Evolutionary conservation across 2,329 filamentous ascomycete genomes (phyloP), one percentile per base, ranked within the genome.

Genomic region (Venturia asperata): DNA sequence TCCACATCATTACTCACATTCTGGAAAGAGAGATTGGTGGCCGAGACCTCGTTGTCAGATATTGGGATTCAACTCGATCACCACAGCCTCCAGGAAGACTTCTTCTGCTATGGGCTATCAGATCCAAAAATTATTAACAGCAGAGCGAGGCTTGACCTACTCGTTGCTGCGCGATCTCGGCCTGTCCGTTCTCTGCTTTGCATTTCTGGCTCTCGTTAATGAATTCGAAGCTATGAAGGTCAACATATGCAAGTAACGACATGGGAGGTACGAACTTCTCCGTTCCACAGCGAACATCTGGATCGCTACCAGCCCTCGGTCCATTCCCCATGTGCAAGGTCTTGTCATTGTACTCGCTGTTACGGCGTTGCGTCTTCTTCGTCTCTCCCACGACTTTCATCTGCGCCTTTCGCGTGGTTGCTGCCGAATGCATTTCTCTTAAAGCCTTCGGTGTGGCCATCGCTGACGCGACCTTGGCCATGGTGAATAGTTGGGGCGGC

Each of bases 261-360:
- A 56, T 19, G 5, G 52, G 19, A 19, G 7, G 15, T 37, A 56
- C 52, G 7, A 19, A 37, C 27, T 19, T 56, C 6, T 37, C 52
- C 5, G 30, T 27, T 27, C 52, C 52, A n/a, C 52, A 56, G 13
- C 52, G 27, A 56, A 56, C 27, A 19, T 56, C 17, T 56, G 52
- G 30, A 56, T 56, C 30, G 27, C 52, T 56, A 19, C 52, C 52
- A 56, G 52, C 52, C 52, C 47, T 49, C 52, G 1, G 52, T 37
- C 52, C 52, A 37, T 11, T 37, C 52, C 30, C 52, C 52, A 37
- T 34, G 17, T n/a, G 52, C 9, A 56, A 37, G 27, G 15, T 37
- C 52, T 56, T 21, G 52, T 7, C 15, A 11, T 19, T 37, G 27
- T 34, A 27, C 24, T 37, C 15, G 27, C 27, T 37, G 27, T n/a